Percentiles rank a stretch among this genome's conserved stretches.
phyloP scores from a whole-genome alignment of 129 eudicot genomes.

The Arctium minus region DNA sequence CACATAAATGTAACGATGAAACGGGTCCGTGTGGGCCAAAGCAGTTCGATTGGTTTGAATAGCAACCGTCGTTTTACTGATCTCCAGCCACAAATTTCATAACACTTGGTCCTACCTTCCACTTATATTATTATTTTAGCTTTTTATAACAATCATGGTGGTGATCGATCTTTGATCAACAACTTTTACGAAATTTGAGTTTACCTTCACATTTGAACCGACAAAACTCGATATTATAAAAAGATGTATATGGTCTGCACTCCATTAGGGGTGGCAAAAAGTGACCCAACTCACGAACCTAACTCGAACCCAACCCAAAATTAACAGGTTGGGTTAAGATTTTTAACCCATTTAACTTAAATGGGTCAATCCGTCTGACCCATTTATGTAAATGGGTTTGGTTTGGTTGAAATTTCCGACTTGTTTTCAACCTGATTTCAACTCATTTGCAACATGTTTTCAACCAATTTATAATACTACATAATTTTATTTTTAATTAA shows the following conservation, averaged over 20 bases:
- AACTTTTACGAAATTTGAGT: not conserved
- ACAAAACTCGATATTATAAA: not conserved
- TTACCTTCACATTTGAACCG: not conserved
- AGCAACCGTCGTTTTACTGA: not conserved
- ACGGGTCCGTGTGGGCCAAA: not conserved
- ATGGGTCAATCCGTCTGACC: no score
- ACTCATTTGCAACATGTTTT: no score
- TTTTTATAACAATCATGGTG: not conserved
- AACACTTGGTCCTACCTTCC: not conserved
- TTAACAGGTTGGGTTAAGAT: no score
- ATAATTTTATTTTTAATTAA: no score
- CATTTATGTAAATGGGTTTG: no score
- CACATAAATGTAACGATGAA: not conserved
- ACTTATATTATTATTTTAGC: not conserved
- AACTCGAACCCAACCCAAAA: no score
- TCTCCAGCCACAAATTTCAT: constrained; percentile 1
- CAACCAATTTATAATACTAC: no score
- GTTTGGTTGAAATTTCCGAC: no score
- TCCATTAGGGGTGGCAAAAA: no score
- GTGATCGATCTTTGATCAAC: not conserved
- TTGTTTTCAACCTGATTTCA: no score
- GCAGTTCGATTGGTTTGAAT: not conserved
- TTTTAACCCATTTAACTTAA: no score
- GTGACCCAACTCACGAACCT: no score
- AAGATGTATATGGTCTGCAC: not conserved